Conservation (phyloP, 1,284 basidiomycete genomes). For the Ceratobasidium sp. region DNA sequence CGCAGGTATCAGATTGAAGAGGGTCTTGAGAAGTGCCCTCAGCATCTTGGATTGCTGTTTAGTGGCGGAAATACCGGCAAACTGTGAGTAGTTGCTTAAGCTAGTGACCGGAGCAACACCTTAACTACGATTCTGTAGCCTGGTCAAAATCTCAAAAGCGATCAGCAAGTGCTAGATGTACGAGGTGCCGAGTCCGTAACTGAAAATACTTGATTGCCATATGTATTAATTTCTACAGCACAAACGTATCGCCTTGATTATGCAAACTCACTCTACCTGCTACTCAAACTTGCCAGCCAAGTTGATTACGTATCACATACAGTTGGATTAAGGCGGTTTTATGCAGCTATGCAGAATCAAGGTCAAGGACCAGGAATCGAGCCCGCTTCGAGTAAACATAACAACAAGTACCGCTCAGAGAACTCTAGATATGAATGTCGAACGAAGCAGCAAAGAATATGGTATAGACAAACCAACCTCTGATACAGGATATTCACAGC, state of each 20-base stretch:
- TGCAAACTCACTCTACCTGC: no score
- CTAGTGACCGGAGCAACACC: no score
- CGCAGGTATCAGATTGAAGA: constrained; percentile 81
- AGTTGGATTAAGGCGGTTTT: no score
- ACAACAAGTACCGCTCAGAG: no score
- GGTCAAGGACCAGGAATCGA: no score
- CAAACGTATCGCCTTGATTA: not conserved
- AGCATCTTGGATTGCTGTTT: constrained; percentile 73
- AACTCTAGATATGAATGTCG: no score
- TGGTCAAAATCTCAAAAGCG: constrained; percentile 37
- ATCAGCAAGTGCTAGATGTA: constrained; percentile 24
- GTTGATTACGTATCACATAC: no score
- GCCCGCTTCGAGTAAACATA: no score
- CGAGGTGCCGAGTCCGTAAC: not conserved
- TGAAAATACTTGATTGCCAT: constrained; percentile 20
- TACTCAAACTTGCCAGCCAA: no score
- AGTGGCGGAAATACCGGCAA: constrained; percentile 85
- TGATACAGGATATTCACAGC: constrained; percentile 25
- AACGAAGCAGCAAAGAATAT: not conserved
- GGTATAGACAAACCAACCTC: constrained; percentile 18
- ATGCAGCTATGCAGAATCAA: no score
- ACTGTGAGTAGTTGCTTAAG: constrained; percentile 61
- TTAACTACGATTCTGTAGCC: not conserved
- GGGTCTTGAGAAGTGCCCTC: constrained; percentile 75
- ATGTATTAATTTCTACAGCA: constrained; percentile 23